A percentile compares a stretch with the other conserved stretches of the same genome.
Conservation (phyloP, 495 filamentous ascomycete species). For the Penicillium lagena region DNA sequence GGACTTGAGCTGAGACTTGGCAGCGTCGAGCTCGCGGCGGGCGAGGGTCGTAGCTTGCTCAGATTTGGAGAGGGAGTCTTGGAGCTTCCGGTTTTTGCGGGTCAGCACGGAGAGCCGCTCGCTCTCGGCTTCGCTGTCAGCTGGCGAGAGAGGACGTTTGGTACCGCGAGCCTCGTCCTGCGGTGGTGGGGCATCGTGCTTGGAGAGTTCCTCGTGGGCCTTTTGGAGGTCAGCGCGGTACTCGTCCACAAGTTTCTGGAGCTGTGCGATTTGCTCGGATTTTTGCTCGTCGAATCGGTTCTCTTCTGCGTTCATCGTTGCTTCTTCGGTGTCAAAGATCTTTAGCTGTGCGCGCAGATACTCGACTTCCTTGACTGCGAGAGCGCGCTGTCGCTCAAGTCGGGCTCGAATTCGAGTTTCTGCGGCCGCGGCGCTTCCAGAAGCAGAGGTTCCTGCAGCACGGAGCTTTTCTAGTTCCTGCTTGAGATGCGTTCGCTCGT, state of each 20-base stretch:
- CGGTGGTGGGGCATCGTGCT: constrained; percentile 42
- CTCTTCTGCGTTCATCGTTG: constrained; percentile 68
- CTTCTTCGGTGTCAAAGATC: constrained; percentile 83
- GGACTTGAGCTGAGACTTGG: constrained; percentile 60
- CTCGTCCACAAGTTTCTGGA: constrained; percentile 80
- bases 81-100: constrained; percentile 79
- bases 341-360: constrained; percentile 90
- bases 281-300: constrained; percentile 69
- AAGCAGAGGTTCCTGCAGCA: constrained; percentile 19
- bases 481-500: constrained; percentile 51
- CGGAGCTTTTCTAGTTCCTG: constrained; percentile 68
- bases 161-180: constrained; percentile 31
- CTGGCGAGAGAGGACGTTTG: constrained; percentile 51
- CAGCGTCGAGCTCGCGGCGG: constrained; percentile 67
- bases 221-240: constrained; percentile 79
- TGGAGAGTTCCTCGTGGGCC: constrained; percentile 63
- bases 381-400: constrained; percentile 74
- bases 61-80: constrained; percentile 63
- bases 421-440: constrained; percentile 27
- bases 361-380: constrained; percentile 88
- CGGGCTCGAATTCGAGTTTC: constrained; percentile 57
- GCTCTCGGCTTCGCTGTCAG: constrained; percentile 55
- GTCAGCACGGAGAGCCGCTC: constrained; percentile 77
- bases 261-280: constrained; percentile 64
- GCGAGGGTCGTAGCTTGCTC: constrained; percentile 61